These are phyloP conservation scores for Piper longum DNA, from an alignment of 164 flowering plant species.

Conservation along the genomic window DNA sequence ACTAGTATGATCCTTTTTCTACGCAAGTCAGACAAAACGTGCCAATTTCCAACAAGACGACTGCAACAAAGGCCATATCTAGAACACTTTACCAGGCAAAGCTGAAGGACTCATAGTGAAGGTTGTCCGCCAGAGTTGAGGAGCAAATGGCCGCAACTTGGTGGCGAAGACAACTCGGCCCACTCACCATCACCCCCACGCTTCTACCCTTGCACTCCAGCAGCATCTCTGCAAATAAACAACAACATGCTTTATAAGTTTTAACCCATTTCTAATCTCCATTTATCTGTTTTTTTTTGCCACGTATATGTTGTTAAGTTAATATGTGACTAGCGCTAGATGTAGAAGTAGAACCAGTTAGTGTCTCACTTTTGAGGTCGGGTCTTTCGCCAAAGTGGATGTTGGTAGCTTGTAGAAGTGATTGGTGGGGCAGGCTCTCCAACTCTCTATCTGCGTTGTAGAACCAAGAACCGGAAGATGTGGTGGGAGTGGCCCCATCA, in stretches of 20 bases:
- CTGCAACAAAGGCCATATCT: too few relatives aligned
- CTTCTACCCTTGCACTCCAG: constrained; percentile 23
- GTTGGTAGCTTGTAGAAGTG: constrained; percentile 38
- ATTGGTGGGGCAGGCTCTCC: constrained; percentile 51
- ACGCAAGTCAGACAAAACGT: too few relatives aligned
- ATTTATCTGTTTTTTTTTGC: neutral
- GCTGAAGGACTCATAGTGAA: constrained; percentile 58
- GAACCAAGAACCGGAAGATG: constrained; percentile 6
- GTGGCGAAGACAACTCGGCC: constrained; percentile 44
- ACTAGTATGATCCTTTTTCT: too few relatives aligned
- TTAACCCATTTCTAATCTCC: too few relatives aligned
- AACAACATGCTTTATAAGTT: neutral
- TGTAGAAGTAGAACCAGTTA: too few relatives aligned
- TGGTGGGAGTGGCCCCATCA: constrained; percentile 18
- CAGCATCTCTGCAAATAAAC: constrained; percentile 30
- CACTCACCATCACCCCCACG: constrained; percentile 42
- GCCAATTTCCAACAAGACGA: too few relatives aligned
- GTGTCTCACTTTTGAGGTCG: constrained; percentile 29
- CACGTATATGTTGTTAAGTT: too few relatives aligned
- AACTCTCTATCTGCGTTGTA: constrained; percentile 33
- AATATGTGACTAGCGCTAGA: too few relatives aligned
- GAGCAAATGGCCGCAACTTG: constrained; percentile 54
- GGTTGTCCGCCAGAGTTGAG: constrained; percentile 27
- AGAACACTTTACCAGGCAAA: constrained; percentile 35
- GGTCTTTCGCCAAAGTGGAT: constrained; percentile 60